Evolutionary conservation across 495 filamentous ascomycete genomes (phyloP).

Genomic region (Hyaloscypha hepaticicola): DNA sequence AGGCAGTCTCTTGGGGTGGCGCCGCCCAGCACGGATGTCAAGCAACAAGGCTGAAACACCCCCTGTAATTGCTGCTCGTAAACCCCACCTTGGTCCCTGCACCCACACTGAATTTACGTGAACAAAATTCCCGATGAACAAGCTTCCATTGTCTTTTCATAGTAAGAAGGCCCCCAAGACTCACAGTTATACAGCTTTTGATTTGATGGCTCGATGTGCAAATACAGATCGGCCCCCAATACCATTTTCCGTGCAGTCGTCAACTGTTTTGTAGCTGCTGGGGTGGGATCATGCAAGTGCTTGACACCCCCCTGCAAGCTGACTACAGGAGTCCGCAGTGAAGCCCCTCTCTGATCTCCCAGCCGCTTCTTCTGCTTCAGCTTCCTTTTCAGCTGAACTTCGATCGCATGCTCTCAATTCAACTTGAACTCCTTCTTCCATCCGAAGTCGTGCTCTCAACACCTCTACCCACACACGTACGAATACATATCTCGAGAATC

Average conservation of each 20-base stretch:
- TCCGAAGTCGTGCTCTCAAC: too few relatives aligned
- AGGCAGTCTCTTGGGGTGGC: background rate
- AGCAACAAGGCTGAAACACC: slow-evolving; percentile 22
- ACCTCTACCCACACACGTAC: too few relatives aligned
- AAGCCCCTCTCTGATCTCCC: background rate
- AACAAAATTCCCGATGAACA: too few relatives aligned
- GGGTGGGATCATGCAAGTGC: slow-evolving; percentile 9
- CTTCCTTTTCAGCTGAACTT: background rate
- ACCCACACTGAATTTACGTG: background rate
- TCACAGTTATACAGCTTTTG: background rate
- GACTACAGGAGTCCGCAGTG: background rate
- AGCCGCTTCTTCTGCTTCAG: background rate
- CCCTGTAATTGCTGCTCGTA: slow-evolving; percentile 14
- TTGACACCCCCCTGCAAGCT: background rate
- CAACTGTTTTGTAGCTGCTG: slow-evolving; percentile 4
- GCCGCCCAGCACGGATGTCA: background rate
- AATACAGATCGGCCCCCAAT: slow-evolving; percentile 14
- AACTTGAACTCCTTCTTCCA: too few relatives aligned
- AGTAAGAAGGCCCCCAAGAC: background rate
- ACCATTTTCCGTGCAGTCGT: slow-evolving; percentile 9
- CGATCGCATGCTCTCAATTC: background rate
- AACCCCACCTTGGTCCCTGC: background rate
- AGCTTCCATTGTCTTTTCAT: too few relatives aligned
- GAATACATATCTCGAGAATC: background rate
- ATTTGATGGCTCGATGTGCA: background rate